These are phyloP conservation scores for Dactylellina cionopaga DNA, from an alignment of 2,329 filamentous ascomycete genomes.

Conservation along the genomic window DNA sequence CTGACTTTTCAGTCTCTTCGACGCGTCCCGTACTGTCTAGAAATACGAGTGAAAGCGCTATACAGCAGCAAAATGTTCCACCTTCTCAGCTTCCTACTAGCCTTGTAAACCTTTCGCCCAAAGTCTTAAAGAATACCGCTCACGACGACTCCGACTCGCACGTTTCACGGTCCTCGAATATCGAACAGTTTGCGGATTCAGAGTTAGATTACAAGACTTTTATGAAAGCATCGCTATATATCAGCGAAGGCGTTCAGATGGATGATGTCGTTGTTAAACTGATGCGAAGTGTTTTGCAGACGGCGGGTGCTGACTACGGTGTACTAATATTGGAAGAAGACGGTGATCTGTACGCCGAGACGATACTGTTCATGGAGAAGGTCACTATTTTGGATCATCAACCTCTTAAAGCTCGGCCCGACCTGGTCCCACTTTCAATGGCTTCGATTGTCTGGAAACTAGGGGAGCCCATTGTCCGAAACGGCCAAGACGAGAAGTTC, in stretches of 20 bases:
- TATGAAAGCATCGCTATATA: slow-evolving; percentile 57
- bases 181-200: slow-evolving; percentile 55
- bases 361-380: slow-evolving; percentile 57
- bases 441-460: slow-evolving; percentile 96
- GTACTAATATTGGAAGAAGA: slow-evolving; percentile 57
- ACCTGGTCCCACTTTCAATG: slow-evolving; percentile 77
- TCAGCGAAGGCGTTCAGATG: slow-evolving; percentile 57
- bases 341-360: slow-evolving; percentile 56
- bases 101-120: slow-evolving; percentile 27
- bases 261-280: slow-evolving; percentile 57
- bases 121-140: slow-evolving; percentile 31
- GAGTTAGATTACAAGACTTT: slow-evolving; percentile 57
- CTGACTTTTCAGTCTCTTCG: slow-evolving; percentile 20
- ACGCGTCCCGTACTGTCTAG: slow-evolving; percentile 42
- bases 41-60: slow-evolving; percentile 43
- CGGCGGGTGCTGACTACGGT: slow-evolving; percentile 57
- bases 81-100: slow-evolving; percentile 21
- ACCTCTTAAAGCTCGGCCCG: slow-evolving; percentile 55
- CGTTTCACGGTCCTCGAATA: slow-evolving; percentile 54
- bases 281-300: slow-evolving; percentile 57
- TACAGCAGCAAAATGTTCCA: slow-evolving; percentile 44
- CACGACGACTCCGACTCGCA: slow-evolving; percentile 56
- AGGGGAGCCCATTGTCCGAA: slow-evolving; percentile 70
- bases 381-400: slow-evolving; percentile 57
- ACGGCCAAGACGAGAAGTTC: slow-evolving; percentile 57